Evolutionary conservation across 106 monocot genomes (phyloP), one percentile per base, ranked within the genome.

Genomic region (Phalaenopsis equestris): DNA sequence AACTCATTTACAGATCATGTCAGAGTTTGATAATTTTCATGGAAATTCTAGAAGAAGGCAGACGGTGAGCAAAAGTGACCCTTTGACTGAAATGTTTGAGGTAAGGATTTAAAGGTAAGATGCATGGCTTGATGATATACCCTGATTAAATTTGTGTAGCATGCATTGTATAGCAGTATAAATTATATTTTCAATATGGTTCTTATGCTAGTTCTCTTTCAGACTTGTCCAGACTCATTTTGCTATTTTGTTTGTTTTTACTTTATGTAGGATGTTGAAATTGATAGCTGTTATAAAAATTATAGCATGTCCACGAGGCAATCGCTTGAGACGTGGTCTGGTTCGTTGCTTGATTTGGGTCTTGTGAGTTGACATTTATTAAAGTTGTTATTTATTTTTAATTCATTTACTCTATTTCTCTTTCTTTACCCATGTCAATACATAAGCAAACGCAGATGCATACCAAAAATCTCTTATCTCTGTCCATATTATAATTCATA

Each of bases 11-110:
- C 85, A 87, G 78, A 91, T 98, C 41, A 86, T 80, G 75, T 86
- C 92, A 18, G 97, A 98, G 67, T 85, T 79, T 81, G 89, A 92
- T 46, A 92, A 85, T 79, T 87, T 83, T 79, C 89, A 82, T 85
- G 92, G 89, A 41, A 92, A 84, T 77, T 94, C 89, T 39, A 82
- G 92, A 73, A 87, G 87, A 81, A 89, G 74, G 65, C 84, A 89
- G 52, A 55, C 73, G 42, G 84, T 65, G 64, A 77, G 79, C 42
- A 98, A 88, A 82, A 89, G 11, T 72, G 97, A 98, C 77, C 94
- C 94, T 56, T 80, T 98, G 85, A 94, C 89, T 77, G 97, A 94
- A 85, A 88, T 87, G 76, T 98, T 98, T 89, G 97, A 98, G 92
- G 97, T 91, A 84, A 81, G 56, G 11, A 18, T 68, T 61, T 45